Conservation (phyloP, 192 early-diverging fungal genomes). For the Phycomyces blakesleeanus region DNA sequence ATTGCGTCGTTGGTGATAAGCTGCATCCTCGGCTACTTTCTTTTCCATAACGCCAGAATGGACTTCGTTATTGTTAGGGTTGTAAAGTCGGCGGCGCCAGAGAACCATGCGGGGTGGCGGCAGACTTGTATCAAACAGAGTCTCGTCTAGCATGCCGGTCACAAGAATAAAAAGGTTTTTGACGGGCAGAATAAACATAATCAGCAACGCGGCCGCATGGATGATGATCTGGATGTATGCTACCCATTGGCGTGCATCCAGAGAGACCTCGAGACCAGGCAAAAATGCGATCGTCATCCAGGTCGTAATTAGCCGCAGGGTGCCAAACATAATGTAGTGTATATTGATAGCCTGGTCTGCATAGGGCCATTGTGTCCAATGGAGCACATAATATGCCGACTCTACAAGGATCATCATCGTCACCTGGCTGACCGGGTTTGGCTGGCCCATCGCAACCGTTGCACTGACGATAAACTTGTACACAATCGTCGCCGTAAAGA, state of each 20-base stretch:
- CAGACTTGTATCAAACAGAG: background rate
- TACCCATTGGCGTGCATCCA: constrained; percentile 26
- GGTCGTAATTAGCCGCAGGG: constrained; percentile 25
- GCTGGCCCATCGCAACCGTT: constrained; percentile 28
- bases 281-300: constrained; percentile 35
- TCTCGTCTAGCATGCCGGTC: constrained; percentile 11
- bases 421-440: constrained; percentile 36
- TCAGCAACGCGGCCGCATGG: constrained; percentile 30
- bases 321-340: constrained; percentile 30
- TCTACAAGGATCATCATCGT: constrained; percentile 35
- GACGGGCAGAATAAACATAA: constrained; percentile 33
- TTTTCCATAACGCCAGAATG: too few species aligned
- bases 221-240: constrained; percentile 39
- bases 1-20: too few species aligned
- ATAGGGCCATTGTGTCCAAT: constrained; percentile 35
- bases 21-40: too few species aligned
- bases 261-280: constrained; percentile 6
- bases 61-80: background rate
- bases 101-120: background rate
- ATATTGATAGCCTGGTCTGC: constrained; percentile 31
- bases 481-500: constrained; percentile 35
- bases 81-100: background rate
- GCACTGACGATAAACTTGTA: constrained; percentile 33
- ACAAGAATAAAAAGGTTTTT: constrained; percentile 14
- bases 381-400: constrained; percentile 30